Evolutionary conservation across 805 yeast genomes (phyloP), one percentile per base, ranked within the genome.

Genomic region (Peterozyma xylosa): DNA sequence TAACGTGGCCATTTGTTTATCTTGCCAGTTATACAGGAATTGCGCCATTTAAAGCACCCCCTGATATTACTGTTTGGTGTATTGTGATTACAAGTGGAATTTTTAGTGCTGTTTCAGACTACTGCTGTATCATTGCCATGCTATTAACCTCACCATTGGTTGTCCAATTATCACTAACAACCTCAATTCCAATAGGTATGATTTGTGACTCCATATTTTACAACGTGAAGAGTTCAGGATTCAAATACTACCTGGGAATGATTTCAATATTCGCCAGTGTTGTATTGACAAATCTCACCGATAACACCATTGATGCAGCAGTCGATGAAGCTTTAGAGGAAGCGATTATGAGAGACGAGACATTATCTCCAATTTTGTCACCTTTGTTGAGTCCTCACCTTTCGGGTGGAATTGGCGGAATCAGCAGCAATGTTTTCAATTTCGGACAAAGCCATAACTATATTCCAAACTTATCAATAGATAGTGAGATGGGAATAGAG

Each of bases 131-230:
- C n/a, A 51, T 73, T 11, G 78, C 80, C 7, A 66, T 74, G 62
- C 54, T 76, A 16, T 59, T 74, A 35, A 76, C 80, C 1, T 73
- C 78, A 39, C 82, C 82, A 1, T 62, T 76, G 45, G 67, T 74
- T 13, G 69, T 77, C 2, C 65, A 79, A 3, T 59, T 76, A 34
- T 73, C 79, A 3, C 56, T 76, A 33, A 73, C 80, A 1, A 65
- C 76, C 0, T 70, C 74, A 0, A 73, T 76, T 33, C 82, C 82
- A 3, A 61, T 76, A 18, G 71, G 74, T 29, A 71, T 76, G 51
- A 63, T 71, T 42, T 62, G 73, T 40, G 82, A 76, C 50, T 60
- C 67, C 1, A 39, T 60, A 3, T 56, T 62, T 41, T 73, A 67
- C 48, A 49, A 70, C 13, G 53, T 65, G 9, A 45, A 48, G 5